phyloP scores from a whole-genome alignment of 495 filamentous ascomycete genomes.

The Neurospora sp. region DNA sequence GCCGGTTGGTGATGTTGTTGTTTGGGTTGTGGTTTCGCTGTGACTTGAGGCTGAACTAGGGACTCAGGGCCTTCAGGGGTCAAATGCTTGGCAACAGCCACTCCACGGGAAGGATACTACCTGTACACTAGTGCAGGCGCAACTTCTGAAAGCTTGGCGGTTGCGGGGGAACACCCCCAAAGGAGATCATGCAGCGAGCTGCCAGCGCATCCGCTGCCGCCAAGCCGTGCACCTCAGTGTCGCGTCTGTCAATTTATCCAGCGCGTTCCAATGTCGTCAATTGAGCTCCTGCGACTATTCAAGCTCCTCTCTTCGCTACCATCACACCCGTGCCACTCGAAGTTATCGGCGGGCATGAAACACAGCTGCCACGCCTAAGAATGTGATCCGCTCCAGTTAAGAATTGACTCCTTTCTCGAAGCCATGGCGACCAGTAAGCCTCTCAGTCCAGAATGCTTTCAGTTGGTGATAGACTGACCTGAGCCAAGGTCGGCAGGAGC shows the following conservation, averaged over 20 bases:
- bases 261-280: neutral
- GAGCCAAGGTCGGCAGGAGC: conserved; percentile 33
- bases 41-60: neutral
- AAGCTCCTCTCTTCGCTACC: neutral
- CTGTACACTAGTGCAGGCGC: neutral
- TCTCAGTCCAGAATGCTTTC: neutral
- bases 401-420: neutral
- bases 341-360: neutral
- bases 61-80: neutral
- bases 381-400: neutral
- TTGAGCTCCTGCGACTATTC: neutral
- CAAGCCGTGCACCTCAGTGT: neutral
- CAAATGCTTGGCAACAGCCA: neutral
- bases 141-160: neutral
- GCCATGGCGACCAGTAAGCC: conserved; percentile 19
- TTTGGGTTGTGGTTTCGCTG: neutral
- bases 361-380: neutral
- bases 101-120: neutral
- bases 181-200: neutral
- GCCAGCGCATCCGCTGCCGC: neutral
- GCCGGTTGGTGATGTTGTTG: neutral
- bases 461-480: neutral
- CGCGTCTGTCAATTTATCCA: neutral
- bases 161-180: neutral
- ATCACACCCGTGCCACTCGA: neutral